phyloP scores from a whole-genome alignment of 305 asterid genomes.

The Fraxinus sp. region DNA sequence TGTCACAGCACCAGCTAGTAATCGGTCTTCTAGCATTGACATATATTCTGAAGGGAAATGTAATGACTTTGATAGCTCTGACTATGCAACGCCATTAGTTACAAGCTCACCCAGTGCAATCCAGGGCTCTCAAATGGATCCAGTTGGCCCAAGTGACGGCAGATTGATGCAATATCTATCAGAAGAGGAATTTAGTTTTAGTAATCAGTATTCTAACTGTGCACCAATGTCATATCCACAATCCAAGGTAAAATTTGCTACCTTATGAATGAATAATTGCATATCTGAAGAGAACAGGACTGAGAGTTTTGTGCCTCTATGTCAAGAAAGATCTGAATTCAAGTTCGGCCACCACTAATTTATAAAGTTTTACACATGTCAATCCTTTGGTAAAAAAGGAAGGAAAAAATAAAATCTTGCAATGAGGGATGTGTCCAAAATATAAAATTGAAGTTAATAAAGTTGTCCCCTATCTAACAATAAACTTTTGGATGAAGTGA shows the following conservation, averaged over 20 bases:
- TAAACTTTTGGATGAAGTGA: background rate
- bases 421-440: background rate
- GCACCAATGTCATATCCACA: slow-evolving; percentile 36
- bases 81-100: slow-evolving; percentile 32
- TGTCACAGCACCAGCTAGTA: slow-evolving; percentile 38
- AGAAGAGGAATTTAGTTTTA: slow-evolving; percentile 46
- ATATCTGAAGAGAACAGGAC: background rate
- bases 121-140: slow-evolving; percentile 19
- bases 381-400: background rate
- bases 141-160: slow-evolving; percentile 34
- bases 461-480: background rate
- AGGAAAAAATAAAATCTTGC: background rate
- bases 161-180: slow-evolving; percentile 61
- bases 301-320: background rate
- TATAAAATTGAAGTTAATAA: too few species aligned
- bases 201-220: slow-evolving; percentile 34
- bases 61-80: slow-evolving; percentile 40
- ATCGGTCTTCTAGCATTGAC: slow-evolving; percentile 57
- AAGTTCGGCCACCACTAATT: background rate
- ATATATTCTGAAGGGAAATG: slow-evolving; percentile 41
- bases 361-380: background rate
- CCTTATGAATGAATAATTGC: background rate
- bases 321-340: background rate
- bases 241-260: slow-evolving; percentile 41
- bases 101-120: slow-evolving; percentile 25